Percentiles rank a stretch among this genome's conserved stretches.
These are phyloP conservation scores for Aureobasidium sp. DNA, from an alignment of 2,329 filamentous ascomycete genomes.

Conservation along the genomic window DNA sequence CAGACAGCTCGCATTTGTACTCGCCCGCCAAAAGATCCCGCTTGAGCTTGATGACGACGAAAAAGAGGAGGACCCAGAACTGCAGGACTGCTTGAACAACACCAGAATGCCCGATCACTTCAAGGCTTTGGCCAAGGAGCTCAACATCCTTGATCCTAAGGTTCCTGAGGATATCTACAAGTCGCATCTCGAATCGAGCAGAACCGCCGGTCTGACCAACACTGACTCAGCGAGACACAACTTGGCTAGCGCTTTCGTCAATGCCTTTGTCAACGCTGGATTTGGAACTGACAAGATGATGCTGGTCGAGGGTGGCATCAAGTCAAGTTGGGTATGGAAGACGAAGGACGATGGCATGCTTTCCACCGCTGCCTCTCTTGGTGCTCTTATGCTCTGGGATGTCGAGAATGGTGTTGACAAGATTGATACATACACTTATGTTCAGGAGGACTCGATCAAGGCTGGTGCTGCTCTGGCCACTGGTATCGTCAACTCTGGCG, in stretches of 20 bases:
- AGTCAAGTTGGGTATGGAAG: conserved; percentile 97
- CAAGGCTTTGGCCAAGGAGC: conserved; percentile 86
- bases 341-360: conserved; percentile 98
- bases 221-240: conserved; percentile 95
- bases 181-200: conserved; percentile 91
- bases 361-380: conserved; percentile 88
- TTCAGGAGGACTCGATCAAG: conserved; percentile 73
- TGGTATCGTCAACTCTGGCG: conserved; percentile 91
- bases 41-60: conserved; percentile 60
- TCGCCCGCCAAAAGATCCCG: conserved; percentile 84
- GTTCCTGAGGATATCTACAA: conserved; percentile 99
- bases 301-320: conserved; percentile 73
- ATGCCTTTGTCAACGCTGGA: conserved; percentile 92
- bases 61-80: conserved; percentile 62
- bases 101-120: conserved; percentile 84
- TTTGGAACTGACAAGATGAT: conserved; percentile 97
- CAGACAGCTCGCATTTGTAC: conserved; percentile 90
- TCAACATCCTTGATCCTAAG: conserved; percentile 95
- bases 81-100: conserved; percentile 81
- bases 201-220: conserved; percentile 88
- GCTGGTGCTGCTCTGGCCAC: conserved; percentile 89
- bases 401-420: conserved; percentile 86
- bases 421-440: conserved; percentile 90
- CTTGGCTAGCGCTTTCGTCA: conserved; percentile 90
- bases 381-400: conserved; percentile 88